These are phyloP conservation scores for Cladosporium oxysporum DNA, from an alignment of 2,329 filamentous ascomycete species.

Conservation along the genomic window DNA sequence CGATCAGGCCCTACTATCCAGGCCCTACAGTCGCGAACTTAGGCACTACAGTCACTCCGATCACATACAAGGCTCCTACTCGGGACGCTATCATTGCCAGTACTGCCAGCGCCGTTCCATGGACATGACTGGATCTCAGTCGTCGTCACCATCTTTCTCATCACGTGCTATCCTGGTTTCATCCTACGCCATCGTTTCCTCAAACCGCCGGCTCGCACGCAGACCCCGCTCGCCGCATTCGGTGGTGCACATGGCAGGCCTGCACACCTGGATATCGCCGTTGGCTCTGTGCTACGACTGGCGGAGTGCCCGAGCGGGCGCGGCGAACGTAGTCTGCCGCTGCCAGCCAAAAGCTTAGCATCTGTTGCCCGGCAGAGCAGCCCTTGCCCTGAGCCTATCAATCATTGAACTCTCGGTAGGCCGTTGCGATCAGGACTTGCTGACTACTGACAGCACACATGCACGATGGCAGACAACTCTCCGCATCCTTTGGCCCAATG, in stretches of 20 bases:
- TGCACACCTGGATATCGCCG: conserved; percentile 15
- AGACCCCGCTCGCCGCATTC: conserved; percentile 12
- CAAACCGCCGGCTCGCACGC: conserved; percentile 15
- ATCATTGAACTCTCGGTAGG: neutral
- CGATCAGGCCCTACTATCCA: neutral
- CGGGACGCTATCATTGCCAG: neutral
- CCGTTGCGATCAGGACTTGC: neutral
- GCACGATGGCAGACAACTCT: neutral
- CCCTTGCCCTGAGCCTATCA: conserved; percentile 5
- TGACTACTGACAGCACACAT: conserved; percentile 9
- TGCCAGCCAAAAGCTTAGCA: conserved; percentile 13
- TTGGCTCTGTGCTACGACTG: conserved; percentile 4
- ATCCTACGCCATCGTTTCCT: conserved; percentile 11
- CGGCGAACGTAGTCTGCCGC: neutral
- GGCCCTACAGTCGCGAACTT: neutral
- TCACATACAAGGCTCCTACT: neutral
- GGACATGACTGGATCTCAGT: neutral
- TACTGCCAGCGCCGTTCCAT: neutral
- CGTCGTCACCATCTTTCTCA: neutral
- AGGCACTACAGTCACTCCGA: neutral
- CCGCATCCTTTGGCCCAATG: conserved; percentile 14
- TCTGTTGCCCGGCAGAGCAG: neutral
- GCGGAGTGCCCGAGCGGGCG: conserved; percentile 13
- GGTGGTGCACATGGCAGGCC: conserved; percentile 9
- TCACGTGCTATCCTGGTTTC: conserved; percentile 6